A percentile compares a stretch with the other conserved stretches of the same genome.
These are phyloP conservation scores for Candida patagonica DNA, from an alignment of 805 yeast genomes.

Conservation along the genomic window DNA sequence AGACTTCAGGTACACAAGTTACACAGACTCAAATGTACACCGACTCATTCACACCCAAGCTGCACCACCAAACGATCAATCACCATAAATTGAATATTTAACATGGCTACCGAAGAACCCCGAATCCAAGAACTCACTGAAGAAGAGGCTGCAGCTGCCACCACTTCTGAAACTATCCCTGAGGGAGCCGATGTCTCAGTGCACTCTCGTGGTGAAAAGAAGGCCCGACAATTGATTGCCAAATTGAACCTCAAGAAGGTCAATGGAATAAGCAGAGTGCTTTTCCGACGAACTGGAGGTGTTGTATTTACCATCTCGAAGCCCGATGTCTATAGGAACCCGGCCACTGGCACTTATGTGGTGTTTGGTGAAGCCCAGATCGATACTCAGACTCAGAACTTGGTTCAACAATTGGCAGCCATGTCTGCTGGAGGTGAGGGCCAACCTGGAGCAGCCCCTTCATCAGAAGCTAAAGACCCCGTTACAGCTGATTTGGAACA, in stretches of 20 bases:
- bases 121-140: slow-evolving; percentile 29
- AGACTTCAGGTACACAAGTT: no score
- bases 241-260: slow-evolving; percentile 85
- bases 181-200: slow-evolving; percentile 16
- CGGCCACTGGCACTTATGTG: slow-evolving; percentile 83
- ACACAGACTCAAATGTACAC: no score
- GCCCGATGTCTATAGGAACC: slow-evolving; percentile 93
- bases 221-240: slow-evolving; percentile 83
- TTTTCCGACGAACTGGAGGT: slow-evolving; percentile 90
- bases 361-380: slow-evolving; percentile 98
- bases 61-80: not conserved
- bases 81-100: not conserved
- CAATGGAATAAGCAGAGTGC: slow-evolving; percentile 89
- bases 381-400: slow-evolving; percentile 84
- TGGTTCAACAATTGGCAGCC: slow-evolving; percentile 71
- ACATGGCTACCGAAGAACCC: slow-evolving; percentile 15
- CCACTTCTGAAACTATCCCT: slow-evolving; percentile 13
- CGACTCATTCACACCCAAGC: slow-evolving; percentile 4
- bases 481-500: slow-evolving; percentile 23
- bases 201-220: slow-evolving; percentile 59
- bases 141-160: slow-evolving; percentile 11
- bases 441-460: slow-evolving; percentile 31
- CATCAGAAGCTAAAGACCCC: slow-evolving; percentile 21
- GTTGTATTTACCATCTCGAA: slow-evolving; percentile 80
- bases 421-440: slow-evolving; percentile 44